phyloP scores from a whole-genome alignment of 108 stramenopile species.

The Cyclotella baltica region DNA sequence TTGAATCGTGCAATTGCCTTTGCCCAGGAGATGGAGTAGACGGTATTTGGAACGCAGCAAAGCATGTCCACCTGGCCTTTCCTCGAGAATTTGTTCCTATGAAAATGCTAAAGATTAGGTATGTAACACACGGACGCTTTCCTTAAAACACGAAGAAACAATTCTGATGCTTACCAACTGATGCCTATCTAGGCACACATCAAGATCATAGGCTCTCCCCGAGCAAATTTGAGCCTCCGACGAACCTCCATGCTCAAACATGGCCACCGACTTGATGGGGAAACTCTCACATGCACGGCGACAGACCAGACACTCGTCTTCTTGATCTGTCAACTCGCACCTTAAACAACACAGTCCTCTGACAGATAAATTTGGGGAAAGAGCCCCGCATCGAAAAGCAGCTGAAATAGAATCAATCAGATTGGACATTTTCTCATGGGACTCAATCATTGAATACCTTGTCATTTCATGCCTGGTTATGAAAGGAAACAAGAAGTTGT shows the following conservation, averaged over 20 bases:
- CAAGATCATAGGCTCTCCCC: not conserved
- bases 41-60: not conserved
- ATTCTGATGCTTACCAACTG: not conserved
- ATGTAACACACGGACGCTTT: not conserved
- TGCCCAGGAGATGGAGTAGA: not conserved
- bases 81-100: not conserved
- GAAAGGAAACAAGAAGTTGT: not conserved
- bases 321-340: not conserved
- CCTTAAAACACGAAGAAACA: not conserved
- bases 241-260: not conserved
- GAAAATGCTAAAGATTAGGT: too few relatives aligned
- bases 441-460: not conserved
- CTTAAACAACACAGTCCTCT: not conserved
- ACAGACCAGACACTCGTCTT: not conserved
- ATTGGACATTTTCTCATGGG: not conserved
- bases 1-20: not conserved
- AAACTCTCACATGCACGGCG: not conserved
- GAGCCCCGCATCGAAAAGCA: conserved; percentile 2
- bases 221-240: not conserved
- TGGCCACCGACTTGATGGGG: not conserved
- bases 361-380: not conserved
- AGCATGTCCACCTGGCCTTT: not conserved
- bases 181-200: not conserved
- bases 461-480: not conserved
- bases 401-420: not conserved